phyloP scores from a whole-genome alignment of 768 basidiomycete species.

The Mycena amicta region DNA sequence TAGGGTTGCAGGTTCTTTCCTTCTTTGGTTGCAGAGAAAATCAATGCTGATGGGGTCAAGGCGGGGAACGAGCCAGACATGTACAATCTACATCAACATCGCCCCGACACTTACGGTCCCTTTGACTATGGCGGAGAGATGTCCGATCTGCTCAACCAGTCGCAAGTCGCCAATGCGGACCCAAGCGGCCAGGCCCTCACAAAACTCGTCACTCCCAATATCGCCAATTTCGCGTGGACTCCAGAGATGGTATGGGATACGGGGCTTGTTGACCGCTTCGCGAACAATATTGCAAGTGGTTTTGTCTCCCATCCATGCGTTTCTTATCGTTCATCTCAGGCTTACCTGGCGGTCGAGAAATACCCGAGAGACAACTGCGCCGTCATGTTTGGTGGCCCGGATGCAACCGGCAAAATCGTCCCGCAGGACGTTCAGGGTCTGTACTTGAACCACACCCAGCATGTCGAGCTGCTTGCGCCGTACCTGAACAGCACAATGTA shows the following conservation, averaged over 20 bases:
- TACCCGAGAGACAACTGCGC: slow-evolving; percentile 39
- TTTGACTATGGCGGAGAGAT: slow-evolving; percentile 11
- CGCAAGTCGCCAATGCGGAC: slow-evolving; percentile 3
- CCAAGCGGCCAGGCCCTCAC: slow-evolving; percentile 7
- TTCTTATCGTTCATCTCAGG: too few species aligned
- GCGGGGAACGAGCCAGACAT: slow-evolving; percentile 13
- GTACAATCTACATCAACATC: slow-evolving; percentile 4
- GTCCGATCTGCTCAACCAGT: slow-evolving; percentile 5
- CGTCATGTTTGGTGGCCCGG: slow-evolving; percentile 22
- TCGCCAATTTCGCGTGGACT: slow-evolving; percentile 39
- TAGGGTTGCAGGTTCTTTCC: slow-evolving; percentile 4
- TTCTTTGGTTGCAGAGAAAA: neutral
- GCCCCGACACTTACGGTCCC: neutral
- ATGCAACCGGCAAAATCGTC: slow-evolving; percentile 22
- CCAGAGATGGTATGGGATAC: slow-evolving; percentile 36
- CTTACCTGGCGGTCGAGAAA: slow-evolving; percentile 44
- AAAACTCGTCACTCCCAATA: slow-evolving; percentile 47
- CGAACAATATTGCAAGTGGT: slow-evolving; percentile 36
- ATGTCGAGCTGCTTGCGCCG: slow-evolving; percentile 32
- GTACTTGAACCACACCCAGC: slow-evolving; percentile 47
- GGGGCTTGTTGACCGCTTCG: slow-evolving; percentile 35
- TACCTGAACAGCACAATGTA: slow-evolving; percentile 40
- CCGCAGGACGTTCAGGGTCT: slow-evolving; percentile 43
- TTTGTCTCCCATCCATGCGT: too few species aligned
- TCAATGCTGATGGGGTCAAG: neutral